Percentiles rank a stretch among this genome's conserved stretches.
phyloP scores from a whole-genome alignment of 805 yeast species.

The Spathaspora hagerdaliae region DNA sequence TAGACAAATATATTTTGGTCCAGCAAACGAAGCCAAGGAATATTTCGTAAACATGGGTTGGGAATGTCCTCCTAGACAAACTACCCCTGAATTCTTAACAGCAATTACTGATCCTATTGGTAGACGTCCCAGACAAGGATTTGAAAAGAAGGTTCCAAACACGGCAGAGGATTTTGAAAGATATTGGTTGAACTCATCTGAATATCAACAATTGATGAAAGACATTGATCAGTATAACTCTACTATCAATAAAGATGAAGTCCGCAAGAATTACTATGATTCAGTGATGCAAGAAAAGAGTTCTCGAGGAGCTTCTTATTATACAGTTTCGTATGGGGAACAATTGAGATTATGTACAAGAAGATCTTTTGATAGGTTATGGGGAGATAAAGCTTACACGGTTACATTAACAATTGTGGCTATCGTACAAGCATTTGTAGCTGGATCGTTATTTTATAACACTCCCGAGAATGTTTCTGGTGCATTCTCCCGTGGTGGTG shows the following conservation, averaged over 20 bases:
- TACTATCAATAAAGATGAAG: conserved; percentile 21
- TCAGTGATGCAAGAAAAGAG: conserved; percentile 36
- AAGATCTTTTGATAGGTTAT: conserved; percentile 52
- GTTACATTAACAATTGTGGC: conserved; percentile 46
- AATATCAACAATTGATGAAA: conserved; percentile 15
- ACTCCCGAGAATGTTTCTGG: conserved; percentile 48
- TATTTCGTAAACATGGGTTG: conserved; percentile 67
- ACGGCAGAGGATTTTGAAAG: conserved; percentile 59
- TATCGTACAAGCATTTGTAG: conserved; percentile 53
- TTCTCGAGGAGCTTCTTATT: conserved; percentile 38
- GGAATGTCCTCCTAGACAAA: conserved; percentile 58
- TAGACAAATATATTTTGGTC: conserved; percentile 62
- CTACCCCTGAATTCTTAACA: conserved; percentile 69
- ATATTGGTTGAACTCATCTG: conserved; percentile 52
- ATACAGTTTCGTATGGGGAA: conserved; percentile 39
- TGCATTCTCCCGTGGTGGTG: conserved; percentile 64
- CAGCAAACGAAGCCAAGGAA: conserved; percentile 46
- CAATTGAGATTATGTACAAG: conserved; percentile 48
- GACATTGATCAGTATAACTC: conserved; percentile 18
- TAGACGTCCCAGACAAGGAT: conserved; percentile 46
- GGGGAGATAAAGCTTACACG: conserved; percentile 54
- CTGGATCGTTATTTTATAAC: conserved; percentile 60
- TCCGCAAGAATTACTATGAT: conserved; percentile 27
- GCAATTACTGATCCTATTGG: conserved; percentile 67
- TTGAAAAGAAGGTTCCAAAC: conserved; percentile 50